These are phyloP conservation scores for Botryotinia narcissicola DNA, from an alignment of 2,329 filamentous ascomycete genomes.

Conservation along the genomic window DNA sequence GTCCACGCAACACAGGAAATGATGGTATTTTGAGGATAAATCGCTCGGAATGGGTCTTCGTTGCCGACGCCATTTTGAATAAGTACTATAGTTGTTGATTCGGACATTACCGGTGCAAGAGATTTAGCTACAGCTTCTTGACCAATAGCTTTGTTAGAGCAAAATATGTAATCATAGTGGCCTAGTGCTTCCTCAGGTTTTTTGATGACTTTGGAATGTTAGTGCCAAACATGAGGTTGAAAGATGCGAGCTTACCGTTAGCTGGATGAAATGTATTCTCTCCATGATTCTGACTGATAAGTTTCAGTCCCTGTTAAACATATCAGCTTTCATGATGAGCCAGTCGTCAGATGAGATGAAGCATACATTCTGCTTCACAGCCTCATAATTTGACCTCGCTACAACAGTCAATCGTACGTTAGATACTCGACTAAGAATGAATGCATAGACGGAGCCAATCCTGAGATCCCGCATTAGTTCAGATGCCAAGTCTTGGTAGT, in stretches of 20 bases:
- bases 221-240: background rate
- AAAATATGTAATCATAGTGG: slow-evolving; percentile 55
- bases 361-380: slow-evolving; percentile 48
- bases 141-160: slow-evolving; percentile 54
- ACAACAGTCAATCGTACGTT: slow-evolving; percentile 55
- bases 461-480: slow-evolving; percentile 35
- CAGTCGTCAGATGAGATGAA: slow-evolving; percentile 27
- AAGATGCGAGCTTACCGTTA: slow-evolving; percentile 37
- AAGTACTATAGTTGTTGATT: slow-evolving; percentile 52
- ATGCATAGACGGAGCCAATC: slow-evolving; percentile 58
- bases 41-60: slow-evolving; percentile 50
- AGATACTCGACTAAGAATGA: slow-evolving; percentile 47
- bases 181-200: slow-evolving; percentile 46
- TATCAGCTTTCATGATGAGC: slow-evolving; percentile 26
- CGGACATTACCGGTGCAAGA: slow-evolving; percentile 40
- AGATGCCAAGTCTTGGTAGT: background rate
- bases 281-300: slow-evolving; percentile 56
- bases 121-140: slow-evolving; percentile 41
- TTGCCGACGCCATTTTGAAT: slow-evolving; percentile 61
- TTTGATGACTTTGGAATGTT: slow-evolving; percentile 42
- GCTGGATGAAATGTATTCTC: slow-evolving; percentile 51
- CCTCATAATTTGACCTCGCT: slow-evolving; percentile 59
- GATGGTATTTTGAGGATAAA: slow-evolving; percentile 51
- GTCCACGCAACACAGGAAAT: slow-evolving; percentile 57
- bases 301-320: slow-evolving; percentile 43